Conservation (phyloP, 176 grass and related monocot genomes). For the Dendrocalamus sinicus region DNA sequence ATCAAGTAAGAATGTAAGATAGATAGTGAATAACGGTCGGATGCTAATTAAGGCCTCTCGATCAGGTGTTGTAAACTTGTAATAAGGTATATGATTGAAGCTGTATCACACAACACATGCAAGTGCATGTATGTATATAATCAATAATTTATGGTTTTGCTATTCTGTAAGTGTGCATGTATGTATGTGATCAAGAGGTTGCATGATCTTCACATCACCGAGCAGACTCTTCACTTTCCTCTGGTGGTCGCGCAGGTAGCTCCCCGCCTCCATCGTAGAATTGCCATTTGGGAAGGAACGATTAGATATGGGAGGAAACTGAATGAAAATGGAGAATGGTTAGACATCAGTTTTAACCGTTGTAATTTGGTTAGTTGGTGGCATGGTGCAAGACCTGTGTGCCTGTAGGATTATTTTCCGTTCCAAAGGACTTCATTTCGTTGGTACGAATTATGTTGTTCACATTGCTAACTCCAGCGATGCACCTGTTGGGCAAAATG, state of each 20-base stretch:
- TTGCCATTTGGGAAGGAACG: no score
- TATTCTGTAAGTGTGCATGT: neutral
- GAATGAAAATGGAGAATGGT: no score
- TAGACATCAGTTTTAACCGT: no score
- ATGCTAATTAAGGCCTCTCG: neutral
- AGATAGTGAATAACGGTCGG: constrained; percentile 11
- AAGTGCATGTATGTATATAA: neutral
- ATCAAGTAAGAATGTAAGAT: no score
- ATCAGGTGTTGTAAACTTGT: constrained; percentile 22
- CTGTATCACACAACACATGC: neutral
- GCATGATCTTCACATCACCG: neutral
- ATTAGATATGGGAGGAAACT: no score
- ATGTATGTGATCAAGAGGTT: neutral
- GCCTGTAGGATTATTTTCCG: no score
- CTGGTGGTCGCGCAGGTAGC: no score
- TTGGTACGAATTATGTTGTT: neutral
- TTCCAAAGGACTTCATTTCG: neutral
- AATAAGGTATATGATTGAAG: neutral
- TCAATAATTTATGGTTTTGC: neutral
- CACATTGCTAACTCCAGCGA: no score
- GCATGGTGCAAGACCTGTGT: no score
- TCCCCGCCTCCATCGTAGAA: no score
- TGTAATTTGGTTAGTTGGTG: no score
- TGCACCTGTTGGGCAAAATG: no score
- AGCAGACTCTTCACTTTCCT: neutral